Percentiles rank a stretch among this genome's conserved stretches.
These are phyloP conservation scores for Venturiaceae sp. DNA, from an alignment of 2,329 filamentous ascomycete genomes.

Conservation along the genomic window DNA sequence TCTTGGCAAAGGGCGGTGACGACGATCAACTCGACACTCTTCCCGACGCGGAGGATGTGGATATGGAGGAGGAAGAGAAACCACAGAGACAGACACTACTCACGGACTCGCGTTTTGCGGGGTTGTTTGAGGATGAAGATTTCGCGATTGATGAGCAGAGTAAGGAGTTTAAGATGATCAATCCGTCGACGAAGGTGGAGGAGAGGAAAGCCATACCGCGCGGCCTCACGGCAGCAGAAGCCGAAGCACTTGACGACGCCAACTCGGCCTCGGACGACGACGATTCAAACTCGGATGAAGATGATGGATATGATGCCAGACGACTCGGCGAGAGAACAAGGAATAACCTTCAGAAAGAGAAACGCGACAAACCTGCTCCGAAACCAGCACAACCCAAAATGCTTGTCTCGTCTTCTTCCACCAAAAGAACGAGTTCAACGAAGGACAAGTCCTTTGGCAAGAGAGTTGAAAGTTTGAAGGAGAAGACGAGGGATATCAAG, in stretches of 20 bases:
- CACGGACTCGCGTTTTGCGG: conserved; percentile 75
- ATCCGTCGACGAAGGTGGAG: conserved; percentile 61
- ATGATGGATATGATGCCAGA: conserved; percentile 30
- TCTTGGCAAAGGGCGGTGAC: conserved; percentile 51
- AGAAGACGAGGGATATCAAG: conserved; percentile 12
- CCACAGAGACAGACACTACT: conserved; percentile 45
- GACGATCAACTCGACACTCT: conserved; percentile 26
- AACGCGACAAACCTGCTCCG: conserved; percentile 23
- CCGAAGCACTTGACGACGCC: conserved; percentile 42
- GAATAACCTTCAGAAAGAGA: conserved; percentile 15
- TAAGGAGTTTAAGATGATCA: conserved; percentile 77
- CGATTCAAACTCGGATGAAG: conserved; percentile 21
- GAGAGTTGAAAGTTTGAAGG: conserved; percentile 33
- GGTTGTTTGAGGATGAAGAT: conserved; percentile 85
- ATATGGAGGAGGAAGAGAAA: conserved; percentile 34
- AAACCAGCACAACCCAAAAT: conserved; percentile 38
- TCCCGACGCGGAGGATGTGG: conserved; percentile 28
- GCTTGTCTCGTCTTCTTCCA: conserved; percentile 44
- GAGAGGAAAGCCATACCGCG: conserved; percentile 24
- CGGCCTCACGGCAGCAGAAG: conserved; percentile 49
- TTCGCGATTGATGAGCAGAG: conserved; percentile 87
- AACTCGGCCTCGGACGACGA: conserved; percentile 15
- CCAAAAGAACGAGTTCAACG: conserved; percentile 12
- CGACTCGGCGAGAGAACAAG: conserved; percentile 15
- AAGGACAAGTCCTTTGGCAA: conserved; percentile 49